A percentile compares a stretch with the other conserved stretches of the same genome.
Evolutionary conservation across 1,284 basidiomycete species (phyloP).

Genomic region (Malassezia pachydermatis): DNA sequence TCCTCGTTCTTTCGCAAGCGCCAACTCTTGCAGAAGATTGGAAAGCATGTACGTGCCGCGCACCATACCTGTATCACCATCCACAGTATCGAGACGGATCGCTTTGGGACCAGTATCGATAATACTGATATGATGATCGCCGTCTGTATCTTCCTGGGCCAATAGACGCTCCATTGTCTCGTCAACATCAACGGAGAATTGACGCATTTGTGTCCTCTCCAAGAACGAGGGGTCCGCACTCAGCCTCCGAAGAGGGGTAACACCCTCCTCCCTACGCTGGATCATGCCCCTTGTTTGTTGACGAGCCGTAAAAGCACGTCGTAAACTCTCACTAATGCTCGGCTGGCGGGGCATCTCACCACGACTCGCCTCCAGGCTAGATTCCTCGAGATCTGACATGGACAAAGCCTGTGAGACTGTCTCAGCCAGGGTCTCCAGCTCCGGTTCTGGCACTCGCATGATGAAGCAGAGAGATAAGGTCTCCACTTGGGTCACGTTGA

Average conservation of each 20-base stretch:
- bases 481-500: background rate
- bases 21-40: constrained; percentile 95
- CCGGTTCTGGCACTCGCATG: constrained; percentile 6
- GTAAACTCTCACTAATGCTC: too few relatives aligned
- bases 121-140: constrained; percentile 87
- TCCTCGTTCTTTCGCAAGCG: constrained; percentile 87
- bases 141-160: constrained; percentile 95
- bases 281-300: too few relatives aligned
- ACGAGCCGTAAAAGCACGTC: too few relatives aligned
- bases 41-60: constrained; percentile 76
- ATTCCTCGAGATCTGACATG: too few relatives aligned
- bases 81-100: constrained; percentile 86
- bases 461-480: background rate
- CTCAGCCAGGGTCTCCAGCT: constrained; percentile 11
- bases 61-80: constrained; percentile 68
- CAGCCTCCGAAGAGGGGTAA: constrained; percentile 38
- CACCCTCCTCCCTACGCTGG: constrained; percentile 38
- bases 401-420: too few relatives aligned
- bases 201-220: constrained; percentile 39
- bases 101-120: constrained; percentile 95
- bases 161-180: constrained; percentile 92
- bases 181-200: constrained; percentile 93
- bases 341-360: too few relatives aligned
- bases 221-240: constrained; percentile 49
- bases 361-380: too few relatives aligned